Evolutionary conservation across 495 filamentous ascomycete genomes (phyloP).

Genomic region (Aspergillus haitiensis): DNA sequence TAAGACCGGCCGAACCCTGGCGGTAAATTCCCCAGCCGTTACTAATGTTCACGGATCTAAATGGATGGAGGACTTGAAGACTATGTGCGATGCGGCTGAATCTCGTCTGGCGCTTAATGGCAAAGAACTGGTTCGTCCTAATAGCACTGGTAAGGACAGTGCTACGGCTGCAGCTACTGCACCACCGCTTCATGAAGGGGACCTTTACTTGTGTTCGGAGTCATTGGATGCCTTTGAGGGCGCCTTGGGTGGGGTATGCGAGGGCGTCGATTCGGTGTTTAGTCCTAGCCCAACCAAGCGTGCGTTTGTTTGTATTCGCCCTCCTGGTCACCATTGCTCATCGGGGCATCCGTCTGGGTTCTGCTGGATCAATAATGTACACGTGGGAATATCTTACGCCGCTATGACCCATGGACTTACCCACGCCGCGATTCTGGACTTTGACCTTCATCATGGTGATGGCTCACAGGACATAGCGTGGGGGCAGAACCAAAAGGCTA

Average conservation of each 20-base stretch:
- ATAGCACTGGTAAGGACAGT: constrained; percentile 45
- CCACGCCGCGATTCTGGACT: constrained; percentile 94
- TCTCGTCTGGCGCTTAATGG: constrained; percentile 66
- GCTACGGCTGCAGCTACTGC: constrained; percentile 32
- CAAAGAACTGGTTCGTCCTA: constrained; percentile 72
- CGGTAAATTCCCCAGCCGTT: constrained; percentile 67
- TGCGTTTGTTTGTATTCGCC: constrained; percentile 81
- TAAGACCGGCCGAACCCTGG: constrained; percentile 64
- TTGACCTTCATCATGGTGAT: constrained; percentile 95
- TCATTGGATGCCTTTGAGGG: constrained; percentile 87
- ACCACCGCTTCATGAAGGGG: constrained; percentile 69
- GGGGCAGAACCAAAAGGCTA: constrained; percentile 70
- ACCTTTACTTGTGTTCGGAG: constrained; percentile 84
- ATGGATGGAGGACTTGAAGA: constrained; percentile 89
- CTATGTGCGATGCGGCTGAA: constrained; percentile 79
- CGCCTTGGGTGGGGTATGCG: constrained; percentile 82
- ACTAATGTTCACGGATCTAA: constrained; percentile 79
- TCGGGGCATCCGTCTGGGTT: constrained; percentile 86
- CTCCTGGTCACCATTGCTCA: constrained; percentile 94
- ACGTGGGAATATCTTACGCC: constrained; percentile 91
- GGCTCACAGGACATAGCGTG: constrained; percentile 92
- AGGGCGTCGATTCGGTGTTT: constrained; percentile 87
- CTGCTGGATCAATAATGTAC: constrained; percentile 98
- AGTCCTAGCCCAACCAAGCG: constrained; percentile 55
- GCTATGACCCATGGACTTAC: constrained; percentile 79